Evolutionary conservation across 371 early-diverging fungal species (phyloP), one percentile per base, ranked within the genome.

Genomic region (Apophysomyces ossiformis): DNA sequence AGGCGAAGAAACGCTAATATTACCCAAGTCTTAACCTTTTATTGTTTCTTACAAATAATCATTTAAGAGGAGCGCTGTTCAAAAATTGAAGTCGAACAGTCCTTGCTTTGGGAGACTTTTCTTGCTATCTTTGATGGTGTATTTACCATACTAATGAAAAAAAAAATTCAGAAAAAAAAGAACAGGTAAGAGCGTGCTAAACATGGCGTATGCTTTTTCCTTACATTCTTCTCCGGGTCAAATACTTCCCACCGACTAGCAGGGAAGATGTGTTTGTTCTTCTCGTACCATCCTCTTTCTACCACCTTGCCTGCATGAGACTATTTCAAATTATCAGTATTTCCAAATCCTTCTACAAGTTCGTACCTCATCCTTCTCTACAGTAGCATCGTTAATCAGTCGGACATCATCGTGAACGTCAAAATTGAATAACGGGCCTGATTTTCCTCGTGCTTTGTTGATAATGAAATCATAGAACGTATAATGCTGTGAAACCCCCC

Each of bases 391-490:
- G 67, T 92, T 88, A 0, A 90, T 78, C 58, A 97, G 77, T 63
- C 97, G 89, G 62, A 96, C 89, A 82, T 97, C 97, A 56, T 96
- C 97, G 66, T 93, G 94, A 0, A 95, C 97, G 71, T 95, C 96
- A 80, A 97, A 97, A 57, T 80, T 89, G 72, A 97, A 97, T 61
- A 97, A 67, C 1, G 98, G 97, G 1, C 98, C 98, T 5, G 96
- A 95, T 70, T 97, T 97, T 16, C 97, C 98, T 46, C 98, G 89
- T 15, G 95, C 93, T 73, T 95, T 94, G 83, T 96, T 97, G 72
- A 97, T 82, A 41, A 97, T 97, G 62, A 97, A 95, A 72, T 97
- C 97, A 79, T 97, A 97, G 70, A 97, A 97, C 6, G 96, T 93
- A 73, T 92, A 94, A 68, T 96, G 95, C 91, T 93, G 67, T 12